Conservation (phyloP, 2,329 filamentous ascomycete species). For the Achaetomium macrosporum region DNA sequence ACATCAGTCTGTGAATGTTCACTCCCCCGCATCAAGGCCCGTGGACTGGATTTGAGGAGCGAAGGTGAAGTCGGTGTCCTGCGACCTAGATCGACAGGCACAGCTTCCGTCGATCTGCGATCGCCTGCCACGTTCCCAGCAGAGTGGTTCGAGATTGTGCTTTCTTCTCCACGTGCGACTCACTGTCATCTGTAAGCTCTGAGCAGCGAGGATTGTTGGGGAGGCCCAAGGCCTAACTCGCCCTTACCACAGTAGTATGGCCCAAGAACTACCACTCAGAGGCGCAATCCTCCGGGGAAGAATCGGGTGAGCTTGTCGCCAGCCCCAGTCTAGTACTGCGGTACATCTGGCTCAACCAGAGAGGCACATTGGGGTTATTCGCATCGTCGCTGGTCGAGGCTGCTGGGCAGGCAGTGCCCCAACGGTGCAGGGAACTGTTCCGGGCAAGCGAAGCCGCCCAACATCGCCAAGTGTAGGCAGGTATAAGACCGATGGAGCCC, state of each 20-base stretch:
- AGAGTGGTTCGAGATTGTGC: background rate
- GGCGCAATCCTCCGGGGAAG: background rate
- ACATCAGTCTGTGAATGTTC: too few species aligned
- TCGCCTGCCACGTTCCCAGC: background rate
- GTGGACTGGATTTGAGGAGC: too few species aligned
- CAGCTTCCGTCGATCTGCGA: background rate
- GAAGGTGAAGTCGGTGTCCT: too few species aligned
- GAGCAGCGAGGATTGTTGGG: background rate
- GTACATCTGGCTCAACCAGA: background rate
- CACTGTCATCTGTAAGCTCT: background rate
- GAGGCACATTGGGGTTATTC: slow-evolving; percentile 6
- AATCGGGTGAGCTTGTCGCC: slow-evolving; percentile 6
- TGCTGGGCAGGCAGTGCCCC: background rate
- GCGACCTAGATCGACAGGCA: background rate
- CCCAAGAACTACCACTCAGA: background rate
- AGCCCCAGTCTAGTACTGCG: background rate
- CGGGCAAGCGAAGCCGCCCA: background rate
- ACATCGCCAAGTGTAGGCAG: background rate
- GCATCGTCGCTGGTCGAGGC: background rate
- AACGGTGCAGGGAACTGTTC: background rate
- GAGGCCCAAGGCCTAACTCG: background rate
- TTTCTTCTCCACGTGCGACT: background rate
- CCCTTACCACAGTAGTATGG: background rate
- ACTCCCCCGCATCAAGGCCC: too few species aligned
- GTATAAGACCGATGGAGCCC: background rate